Evolutionary conservation across 2,329 filamentous ascomycete genomes (phyloP), one percentile per base, ranked within the genome.

Genomic region (Rhynchosporium graminicola): DNA sequence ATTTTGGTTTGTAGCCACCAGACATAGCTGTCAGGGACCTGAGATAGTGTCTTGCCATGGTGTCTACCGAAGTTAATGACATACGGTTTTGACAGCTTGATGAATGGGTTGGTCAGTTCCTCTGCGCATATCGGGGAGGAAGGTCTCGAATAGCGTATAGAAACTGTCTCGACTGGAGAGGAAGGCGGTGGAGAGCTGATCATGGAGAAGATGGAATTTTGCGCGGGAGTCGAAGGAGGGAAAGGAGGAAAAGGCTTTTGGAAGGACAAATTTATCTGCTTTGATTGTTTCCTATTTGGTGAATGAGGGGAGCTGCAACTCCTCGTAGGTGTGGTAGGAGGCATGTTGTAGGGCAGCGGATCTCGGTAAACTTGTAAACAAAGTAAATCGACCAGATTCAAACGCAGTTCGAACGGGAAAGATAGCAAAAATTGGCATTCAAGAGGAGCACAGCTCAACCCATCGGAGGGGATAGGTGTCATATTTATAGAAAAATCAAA

Each of bases 351-450:
- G 31, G 3, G 48, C 36, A 6, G 29, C 46, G 13, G 26, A 48
- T 48, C 46, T 48, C 46, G 46, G 46, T 48, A 48, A 48, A 48
- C 1, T 48, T 29, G 46, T 48, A 48, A 48, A 48, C 46, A 48
- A 48, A 20, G 4, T 3, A 46, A 46, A 10, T 46, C n/a, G 43
- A n/a, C n/a, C 43, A 46, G 43, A 26, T 10, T 46, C 20, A 20
- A 46, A 46, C n/a, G 3, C 4, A 46, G 8, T 46, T n/a, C 7
- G 9, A 4, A 46, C 43, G n/a, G 43, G 43, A 7, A 46, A 28
- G 42, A n/a, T n/a, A 46, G n/a, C 43, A 46, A 28, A 5, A 46
- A 28, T 26, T 46, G 15, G 43, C 26, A 48, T 13, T 15, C 20
- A 20, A 15, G 46, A 48, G 46, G 5, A 10, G 10, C 8, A 48